Evolutionary conservation across 192 early-diverging fungal genomes (phyloP), one percentile per base, ranked within the genome.

Genomic region (Coemansia sp.): DNA sequence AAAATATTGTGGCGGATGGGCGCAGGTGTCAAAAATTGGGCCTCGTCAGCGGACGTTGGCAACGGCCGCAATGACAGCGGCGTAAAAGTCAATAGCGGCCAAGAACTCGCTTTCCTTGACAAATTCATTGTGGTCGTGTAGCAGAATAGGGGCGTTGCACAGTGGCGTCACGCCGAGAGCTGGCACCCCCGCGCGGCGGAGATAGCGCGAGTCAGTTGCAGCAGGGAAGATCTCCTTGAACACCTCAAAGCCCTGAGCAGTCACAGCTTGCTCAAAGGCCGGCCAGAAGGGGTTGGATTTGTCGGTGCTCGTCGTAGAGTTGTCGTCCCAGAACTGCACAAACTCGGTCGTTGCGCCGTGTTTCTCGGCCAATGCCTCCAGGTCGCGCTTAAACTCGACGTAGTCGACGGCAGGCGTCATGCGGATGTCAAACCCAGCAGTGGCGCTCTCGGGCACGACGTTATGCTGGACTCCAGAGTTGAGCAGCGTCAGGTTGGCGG

Each of bases 91-190:
- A 48, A 94, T 87, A 42, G 89, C 92, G 48, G 87, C 88, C 48
- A 93, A 65, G 63, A 92, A 89, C 57, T 87, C 70, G 51, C 87
- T 85, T 75, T 93, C 91, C 78, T 88, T 87, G 62, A 95, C 85
- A 44, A 87, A 89, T 84, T 95, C 94, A 73, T 95, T 85, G 73
- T 95, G 93, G 77, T 94, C 92, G 62, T 95, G 94, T 56, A 95
- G 76, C 45, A 95, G 73, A 48, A 93, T 80, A 3, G 92, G 92
- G 7, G 87, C 86, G 78, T 91, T 89, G 73, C 88, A 83, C 72
- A 95, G 85, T 21, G 91, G 91, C n/a, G 89, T 91, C 56, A 95
- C 89, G 48, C 94, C 94, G 66, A 94, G 81, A 3, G 90, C 89
- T 2, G 91, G 92, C 31, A 95, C 85, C 11, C 93, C 92, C 0